Evolutionary conservation across 345 rosid genomes (phyloP), one percentile per base, ranked within the genome.

Genomic region (Eucalyptus cloeziana): DNA sequence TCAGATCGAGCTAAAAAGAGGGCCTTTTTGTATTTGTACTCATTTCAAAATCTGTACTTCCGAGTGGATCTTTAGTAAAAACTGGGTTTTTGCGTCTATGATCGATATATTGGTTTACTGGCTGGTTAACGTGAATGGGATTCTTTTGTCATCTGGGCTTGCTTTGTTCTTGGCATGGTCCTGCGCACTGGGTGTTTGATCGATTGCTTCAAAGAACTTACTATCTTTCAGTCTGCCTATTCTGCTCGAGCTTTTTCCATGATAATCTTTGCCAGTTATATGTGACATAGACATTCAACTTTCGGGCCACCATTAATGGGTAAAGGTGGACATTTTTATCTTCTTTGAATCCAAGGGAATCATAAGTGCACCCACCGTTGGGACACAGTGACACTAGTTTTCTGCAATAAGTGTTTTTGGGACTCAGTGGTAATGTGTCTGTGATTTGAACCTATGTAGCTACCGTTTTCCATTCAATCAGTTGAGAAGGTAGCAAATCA

Each of bases 281-380:
- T 3, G 3, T 76, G 3, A 76, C 47, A 21, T 76, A 40, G 22
- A 76, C 0, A 76, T 40, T 37, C 47, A 6, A 76, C 4, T 76
- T 71, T 10, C 5, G 47, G 30, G 4, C 30, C 3, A 2, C 81
- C 25, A 2, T 33, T 33, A 0, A 69, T 3, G 13, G 81, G 0
- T 69, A 0, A 33, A 0, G 24, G 0, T 33, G 44, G 44, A 69
- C 0, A 0, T 69, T 69, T 33, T 33, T 69, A 4, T 33, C 79
- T 43, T 0, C 24, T 2, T 31, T 31, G 11, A 16, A 43, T 31
- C 79, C 2, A 62, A 30, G 40, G 3, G 81, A 71, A 45, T 0
- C 27, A 5, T 33, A 3, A 17, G 14, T 2, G 5, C 8, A 10
- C 44, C 24, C 80, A 5, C 80, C 13, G 16, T 33, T 33, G 43